A percentile compares a stretch with the other conserved stretches of the same genome.
These are phyloP conservation scores for Blastomyces percursus DNA, from an alignment of 2,329 filamentous ascomycete species.

Conservation along the genomic window DNA sequence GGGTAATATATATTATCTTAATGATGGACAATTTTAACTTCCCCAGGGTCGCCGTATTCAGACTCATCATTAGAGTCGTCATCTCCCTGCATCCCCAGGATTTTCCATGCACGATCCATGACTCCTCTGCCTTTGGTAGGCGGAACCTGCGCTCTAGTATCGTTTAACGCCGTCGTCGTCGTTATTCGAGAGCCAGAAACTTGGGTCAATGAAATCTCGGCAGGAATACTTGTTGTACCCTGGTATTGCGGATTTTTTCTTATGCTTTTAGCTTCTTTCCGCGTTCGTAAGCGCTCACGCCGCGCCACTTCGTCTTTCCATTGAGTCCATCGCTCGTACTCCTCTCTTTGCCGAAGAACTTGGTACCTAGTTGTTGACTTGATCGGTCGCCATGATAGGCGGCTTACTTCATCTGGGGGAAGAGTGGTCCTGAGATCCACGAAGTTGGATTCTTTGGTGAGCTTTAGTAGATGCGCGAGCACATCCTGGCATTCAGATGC, in stretches of 20 bases:
- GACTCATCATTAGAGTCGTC: slow-evolving; percentile 10
- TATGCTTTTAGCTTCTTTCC: slow-evolving; percentile 20
- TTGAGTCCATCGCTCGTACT: slow-evolving; percentile 37
- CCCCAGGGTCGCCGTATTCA: slow-evolving; percentile 4
- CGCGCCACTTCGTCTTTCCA: slow-evolving; percentile 34
- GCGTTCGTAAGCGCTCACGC: slow-evolving; percentile 29
- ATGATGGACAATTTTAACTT: slow-evolving; percentile 10
- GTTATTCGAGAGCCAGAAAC: background rate
- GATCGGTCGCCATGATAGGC: slow-evolving; percentile 31
- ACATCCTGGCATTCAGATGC: slow-evolving; percentile 33
- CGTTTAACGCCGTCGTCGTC: background rate
- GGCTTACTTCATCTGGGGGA: slow-evolving; percentile 18
- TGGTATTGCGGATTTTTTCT: background rate
- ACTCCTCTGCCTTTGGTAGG: slow-evolving; percentile 25
- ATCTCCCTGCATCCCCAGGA: slow-evolving; percentile 28
- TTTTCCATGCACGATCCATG: slow-evolving; percentile 33
- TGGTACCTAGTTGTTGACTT: slow-evolving; percentile 36
- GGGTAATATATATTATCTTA: background rate
- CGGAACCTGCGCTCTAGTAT: slow-evolving; percentile 14
- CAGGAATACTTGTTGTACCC: background rate
- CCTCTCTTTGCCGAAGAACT: slow-evolving; percentile 35
- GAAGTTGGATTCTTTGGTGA: slow-evolving; percentile 33
- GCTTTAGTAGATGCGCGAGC: slow-evolving; percentile 32
- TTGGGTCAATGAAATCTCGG: background rate
- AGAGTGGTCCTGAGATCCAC: slow-evolving; percentile 30